A percentile compares a stretch with the other conserved stretches of the same genome.
Evolutionary conservation across 2,329 filamentous ascomycete species (phyloP).

Genomic region (Penicillium thymicola): DNA sequence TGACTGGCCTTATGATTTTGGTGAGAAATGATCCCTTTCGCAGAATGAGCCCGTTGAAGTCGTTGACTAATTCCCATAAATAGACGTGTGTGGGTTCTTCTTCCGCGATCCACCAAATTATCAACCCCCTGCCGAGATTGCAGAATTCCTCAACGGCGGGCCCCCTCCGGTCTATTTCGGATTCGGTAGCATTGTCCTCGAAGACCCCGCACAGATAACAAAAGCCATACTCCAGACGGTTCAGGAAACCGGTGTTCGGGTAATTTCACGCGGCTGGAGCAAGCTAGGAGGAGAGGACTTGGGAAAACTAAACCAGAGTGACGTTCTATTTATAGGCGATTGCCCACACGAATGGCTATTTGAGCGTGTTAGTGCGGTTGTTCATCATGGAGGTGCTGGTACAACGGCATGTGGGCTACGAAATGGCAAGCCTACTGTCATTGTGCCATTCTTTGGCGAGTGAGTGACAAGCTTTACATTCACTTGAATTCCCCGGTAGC

Average conservation of each 20-base stretch:
- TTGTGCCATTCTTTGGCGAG: conserved; percentile 58
- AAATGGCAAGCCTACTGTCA: conserved; percentile 48
- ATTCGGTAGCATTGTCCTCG: conserved; percentile 54
- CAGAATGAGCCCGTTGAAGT: too few species aligned
- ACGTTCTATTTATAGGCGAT: conserved; percentile 51
- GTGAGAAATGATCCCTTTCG: neutral
- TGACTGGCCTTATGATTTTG: conserved; percentile 28
- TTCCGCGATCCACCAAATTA: conserved; percentile 35
- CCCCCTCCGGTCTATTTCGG: conserved; percentile 53
- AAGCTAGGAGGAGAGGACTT: conserved; percentile 36
- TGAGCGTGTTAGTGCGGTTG: conserved; percentile 50
- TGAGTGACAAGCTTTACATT: conserved; percentile 3
- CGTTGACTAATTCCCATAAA: neutral
- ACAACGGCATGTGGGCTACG: conserved; percentile 53
- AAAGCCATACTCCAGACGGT: conserved; percentile 47
- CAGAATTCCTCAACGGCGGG: conserved; percentile 44
- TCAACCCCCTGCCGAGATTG: conserved; percentile 37
- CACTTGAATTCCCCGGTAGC: neutral
- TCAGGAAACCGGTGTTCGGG: conserved; percentile 45
- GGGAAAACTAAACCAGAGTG: conserved; percentile 4
- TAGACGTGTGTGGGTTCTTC: conserved; percentile 42
- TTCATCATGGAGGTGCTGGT: conserved; percentile 57
- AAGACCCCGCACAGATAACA: conserved; percentile 45
- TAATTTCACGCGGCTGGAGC: conserved; percentile 53
- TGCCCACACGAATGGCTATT: conserved; percentile 58